Conservation (phyloP, 306 rosid genomes). For the Cicer yamashitae region DNA sequence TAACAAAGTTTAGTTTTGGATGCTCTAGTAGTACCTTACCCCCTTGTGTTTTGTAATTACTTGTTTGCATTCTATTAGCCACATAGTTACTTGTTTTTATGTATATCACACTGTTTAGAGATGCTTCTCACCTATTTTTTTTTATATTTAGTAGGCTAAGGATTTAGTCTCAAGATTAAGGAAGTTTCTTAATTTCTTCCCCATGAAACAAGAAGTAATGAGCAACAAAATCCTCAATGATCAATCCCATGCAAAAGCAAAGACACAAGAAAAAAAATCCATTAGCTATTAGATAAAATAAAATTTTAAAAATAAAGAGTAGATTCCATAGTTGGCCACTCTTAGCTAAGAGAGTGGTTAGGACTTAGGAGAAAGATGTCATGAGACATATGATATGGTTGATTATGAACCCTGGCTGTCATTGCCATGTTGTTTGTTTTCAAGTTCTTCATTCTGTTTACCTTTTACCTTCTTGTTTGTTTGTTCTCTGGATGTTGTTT, state of each 20-base stretch:
- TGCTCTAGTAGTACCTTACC: slow-evolving; percentile 28
- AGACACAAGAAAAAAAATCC: slow-evolving; percentile 40
- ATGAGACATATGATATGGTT: slow-evolving; percentile 33
- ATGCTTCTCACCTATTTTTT: slow-evolving; percentile 35
- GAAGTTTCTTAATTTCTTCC: slow-evolving; percentile 50
- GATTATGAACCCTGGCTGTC: slow-evolving; percentile 54
- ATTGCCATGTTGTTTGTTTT: slow-evolving; percentile 56
- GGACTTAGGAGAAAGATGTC: slow-evolving; percentile 51
- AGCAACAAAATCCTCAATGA: slow-evolving; percentile 36
- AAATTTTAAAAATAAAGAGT: slow-evolving; percentile 39
- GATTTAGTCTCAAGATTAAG: slow-evolving; percentile 36
- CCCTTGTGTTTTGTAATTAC: slow-evolving; percentile 8
- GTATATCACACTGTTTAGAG: slow-evolving; percentile 29
- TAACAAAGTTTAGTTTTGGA: slow-evolving; percentile 53
- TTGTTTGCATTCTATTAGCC: slow-evolving; percentile 44
- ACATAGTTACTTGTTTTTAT: slow-evolving; percentile 42
- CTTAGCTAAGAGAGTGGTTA: slow-evolving; percentile 67
- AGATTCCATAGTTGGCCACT: slow-evolving; percentile 55
- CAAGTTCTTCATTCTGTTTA: slow-evolving; percentile 56
- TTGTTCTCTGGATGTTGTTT: slow-evolving; percentile 60
- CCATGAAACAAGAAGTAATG: slow-evolving; percentile 43
- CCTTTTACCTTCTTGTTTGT: slow-evolving; percentile 60
- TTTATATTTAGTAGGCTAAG: slow-evolving; percentile 6
- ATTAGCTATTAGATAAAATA: slow-evolving; percentile 36
- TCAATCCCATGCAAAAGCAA: slow-evolving; percentile 47